Conservation (phyloP, 2,329 filamentous ascomycete genomes). For the Geosmithia putterillii region DNA sequence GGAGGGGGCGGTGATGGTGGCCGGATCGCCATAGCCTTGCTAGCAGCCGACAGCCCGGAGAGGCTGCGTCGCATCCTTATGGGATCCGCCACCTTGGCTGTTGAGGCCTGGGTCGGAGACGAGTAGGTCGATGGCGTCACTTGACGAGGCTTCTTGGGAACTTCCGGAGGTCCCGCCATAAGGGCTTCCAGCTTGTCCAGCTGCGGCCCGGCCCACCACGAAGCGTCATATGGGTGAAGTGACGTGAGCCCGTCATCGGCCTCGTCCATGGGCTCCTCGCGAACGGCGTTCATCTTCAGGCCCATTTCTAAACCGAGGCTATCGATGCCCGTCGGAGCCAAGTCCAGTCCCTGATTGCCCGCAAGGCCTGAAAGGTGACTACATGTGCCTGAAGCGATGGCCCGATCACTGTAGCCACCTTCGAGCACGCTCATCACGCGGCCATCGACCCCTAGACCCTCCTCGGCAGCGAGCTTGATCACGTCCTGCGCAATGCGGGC, state of each 20-base stretch:
- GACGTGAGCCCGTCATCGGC: slow-evolving; percentile 9
- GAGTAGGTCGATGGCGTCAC: slow-evolving; percentile 61
- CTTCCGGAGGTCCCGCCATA: slow-evolving; percentile 34
- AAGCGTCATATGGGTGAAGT: slow-evolving; percentile 44
- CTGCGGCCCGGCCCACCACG: slow-evolving; percentile 57
- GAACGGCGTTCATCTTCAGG: slow-evolving; percentile 31
- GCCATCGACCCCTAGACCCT: slow-evolving; percentile 65
- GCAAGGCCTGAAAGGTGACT: slow-evolving; percentile 82
- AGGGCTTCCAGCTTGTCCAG: slow-evolving; percentile 59
- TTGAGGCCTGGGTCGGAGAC: slow-evolving; percentile 78
- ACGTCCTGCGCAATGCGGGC: slow-evolving; percentile 81
- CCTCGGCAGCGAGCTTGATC: slow-evolving; percentile 68
- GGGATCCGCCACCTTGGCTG: slow-evolving; percentile 63
- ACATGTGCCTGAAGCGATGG: slow-evolving; percentile 74
- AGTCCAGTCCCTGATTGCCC: slow-evolving; percentile 34
- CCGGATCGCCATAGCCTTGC: slow-evolving; percentile 10
- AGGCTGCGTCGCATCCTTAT: slow-evolving; percentile 52
- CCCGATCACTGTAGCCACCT: slow-evolving; percentile 90
- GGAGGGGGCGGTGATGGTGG: slow-evolving; percentile 58
- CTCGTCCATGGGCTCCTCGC: slow-evolving; percentile 12
- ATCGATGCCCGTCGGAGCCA: slow-evolving; percentile 10
- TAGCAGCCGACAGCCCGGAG: slow-evolving; percentile 31
- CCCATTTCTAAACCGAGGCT: slow-evolving; percentile 48
- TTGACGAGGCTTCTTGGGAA: slow-evolving; percentile 40
- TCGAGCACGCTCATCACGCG: slow-evolving; percentile 88